A percentile compares a stretch with the other conserved stretches of the same genome.
Evolutionary conservation across 371 early-diverging fungal genomes (phyloP).

Genomic region (Dinochytrium kinnereticum): DNA sequence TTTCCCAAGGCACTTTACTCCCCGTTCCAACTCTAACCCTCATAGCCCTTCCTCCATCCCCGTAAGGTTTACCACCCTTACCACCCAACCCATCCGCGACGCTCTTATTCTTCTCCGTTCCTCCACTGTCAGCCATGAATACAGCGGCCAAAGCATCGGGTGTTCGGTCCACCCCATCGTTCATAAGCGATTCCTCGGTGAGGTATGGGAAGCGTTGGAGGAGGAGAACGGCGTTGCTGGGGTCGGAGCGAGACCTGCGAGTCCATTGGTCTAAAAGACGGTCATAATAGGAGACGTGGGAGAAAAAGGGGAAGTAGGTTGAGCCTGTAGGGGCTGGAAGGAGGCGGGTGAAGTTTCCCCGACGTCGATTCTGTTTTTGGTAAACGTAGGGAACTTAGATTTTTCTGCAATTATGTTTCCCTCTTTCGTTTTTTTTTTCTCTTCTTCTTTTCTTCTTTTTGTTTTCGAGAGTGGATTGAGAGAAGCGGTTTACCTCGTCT

Average conservation of each 20-base stretch:
- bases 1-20: too few species aligned
- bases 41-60: too few species aligned
- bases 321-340: slow-evolving; percentile 32
- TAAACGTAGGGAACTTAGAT: too few species aligned
- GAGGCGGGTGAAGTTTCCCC: slow-evolving; percentile 46
- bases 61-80: too few species aligned
- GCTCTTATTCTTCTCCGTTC: too few species aligned
- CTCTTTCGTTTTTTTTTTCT: too few species aligned
- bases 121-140: not conserved
- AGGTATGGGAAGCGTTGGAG: too few species aligned
- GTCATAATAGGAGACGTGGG: slow-evolving; percentile 37
- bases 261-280: slow-evolving; percentile 44
- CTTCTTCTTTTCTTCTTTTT: not conserved
- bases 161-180: too few species aligned
- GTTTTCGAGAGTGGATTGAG: not conserved
- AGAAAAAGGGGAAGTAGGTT: slow-evolving; percentile 15
- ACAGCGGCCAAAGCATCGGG: not conserved
- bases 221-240: not conserved
- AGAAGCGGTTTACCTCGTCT: slow-evolving; percentile 41
- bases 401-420: too few species aligned
- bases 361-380: slow-evolving; percentile 30
- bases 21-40: too few species aligned
- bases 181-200: too few species aligned
- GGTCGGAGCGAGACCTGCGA: not conserved
- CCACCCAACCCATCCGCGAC: too few species aligned